These are phyloP conservation scores for Erysimum pusillum DNA, from an alignment of 441 rosid genomes.

Conservation along the genomic window DNA sequence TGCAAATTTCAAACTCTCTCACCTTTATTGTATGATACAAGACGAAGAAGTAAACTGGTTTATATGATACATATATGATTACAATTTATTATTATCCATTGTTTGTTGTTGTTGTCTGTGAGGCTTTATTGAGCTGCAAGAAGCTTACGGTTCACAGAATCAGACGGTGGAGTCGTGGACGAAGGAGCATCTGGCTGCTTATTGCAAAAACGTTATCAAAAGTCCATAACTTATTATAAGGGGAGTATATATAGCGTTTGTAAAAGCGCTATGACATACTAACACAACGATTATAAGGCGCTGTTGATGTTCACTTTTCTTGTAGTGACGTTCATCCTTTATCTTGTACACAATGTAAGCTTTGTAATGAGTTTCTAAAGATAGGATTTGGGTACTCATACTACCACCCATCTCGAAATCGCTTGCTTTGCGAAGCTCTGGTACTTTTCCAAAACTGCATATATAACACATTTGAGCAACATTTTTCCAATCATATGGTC, in stretches of 20 bases:
- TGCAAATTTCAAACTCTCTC: neutral
- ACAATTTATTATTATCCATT: slow-evolving; percentile 9
- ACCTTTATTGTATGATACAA: slow-evolving; percentile 38
- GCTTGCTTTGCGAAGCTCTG: neutral
- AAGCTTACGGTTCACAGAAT: slow-evolving; percentile 30
- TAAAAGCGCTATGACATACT: too few species aligned
- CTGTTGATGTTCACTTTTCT: too few species aligned
- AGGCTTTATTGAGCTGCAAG: slow-evolving; percentile 25
- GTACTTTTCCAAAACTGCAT: neutral
- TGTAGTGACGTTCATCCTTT: neutral
- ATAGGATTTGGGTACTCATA: neutral
- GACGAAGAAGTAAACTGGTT: slow-evolving; percentile 16
- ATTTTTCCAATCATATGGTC: too few species aligned
- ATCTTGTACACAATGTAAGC: neutral
- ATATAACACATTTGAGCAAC: neutral
- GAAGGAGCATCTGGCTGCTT: slow-evolving; percentile 81
- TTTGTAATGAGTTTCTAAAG: neutral
- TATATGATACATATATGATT: slow-evolving; percentile 24
- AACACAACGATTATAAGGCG: too few species aligned
- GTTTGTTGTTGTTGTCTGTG: neutral
- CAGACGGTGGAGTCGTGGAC: slow-evolving; percentile 40
- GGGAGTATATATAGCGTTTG: too few species aligned
- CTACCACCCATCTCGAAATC: neutral
- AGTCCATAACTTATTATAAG: too few species aligned
- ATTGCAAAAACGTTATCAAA: too few species aligned